Evolutionary conservation across 2,329 filamentous ascomycete species (phyloP).

Genomic region (Davidsoniella virescens): DNA sequence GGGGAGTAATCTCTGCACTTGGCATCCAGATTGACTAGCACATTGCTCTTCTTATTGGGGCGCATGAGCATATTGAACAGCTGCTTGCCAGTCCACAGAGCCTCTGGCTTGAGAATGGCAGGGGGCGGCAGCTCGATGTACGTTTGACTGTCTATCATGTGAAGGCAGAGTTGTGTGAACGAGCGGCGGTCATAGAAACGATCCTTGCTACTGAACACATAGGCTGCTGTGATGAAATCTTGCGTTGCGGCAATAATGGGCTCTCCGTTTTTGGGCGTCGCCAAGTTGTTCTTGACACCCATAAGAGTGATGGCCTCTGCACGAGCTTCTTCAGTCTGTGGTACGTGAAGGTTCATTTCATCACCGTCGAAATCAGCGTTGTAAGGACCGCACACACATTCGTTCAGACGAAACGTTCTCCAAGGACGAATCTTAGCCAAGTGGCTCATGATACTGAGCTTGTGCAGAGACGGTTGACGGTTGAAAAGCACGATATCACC

Average conservation of each 20-base stretch:
- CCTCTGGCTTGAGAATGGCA: slow-evolving; percentile 67
- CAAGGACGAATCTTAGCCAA: slow-evolving; percentile 84
- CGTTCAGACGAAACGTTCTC: slow-evolving; percentile 91
- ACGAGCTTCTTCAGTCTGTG: slow-evolving; percentile 90
- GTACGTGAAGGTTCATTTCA: slow-evolving; percentile 97
- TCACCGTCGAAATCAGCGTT: slow-evolving; percentile 99
- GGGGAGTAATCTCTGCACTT: slow-evolving; percentile 69
- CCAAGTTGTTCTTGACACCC: slow-evolving; percentile 93
- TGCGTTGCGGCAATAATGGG: slow-evolving; percentile 98
- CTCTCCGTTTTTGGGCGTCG: slow-evolving; percentile 92
- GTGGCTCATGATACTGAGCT: slow-evolving; percentile 96
- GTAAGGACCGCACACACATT: slow-evolving; percentile 95
- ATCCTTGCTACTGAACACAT: slow-evolving; percentile 80
- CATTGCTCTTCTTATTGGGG: slow-evolving; percentile 67
- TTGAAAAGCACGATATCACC: slow-evolving; percentile 96
- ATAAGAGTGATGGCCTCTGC: slow-evolving; percentile 92
- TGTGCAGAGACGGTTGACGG: slow-evolving; percentile 91
- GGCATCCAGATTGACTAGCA: slow-evolving; percentile 83
- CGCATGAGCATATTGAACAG: slow-evolving; percentile 84
- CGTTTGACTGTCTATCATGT: slow-evolving; percentile 74
- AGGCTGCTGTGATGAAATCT: slow-evolving; percentile 95
- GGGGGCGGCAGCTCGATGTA: slow-evolving; percentile 76
- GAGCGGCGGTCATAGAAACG: slow-evolving; percentile 77
- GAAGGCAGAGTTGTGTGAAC: slow-evolving; percentile 79
- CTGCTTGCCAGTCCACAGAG: slow-evolving; percentile 93